Evolutionary conservation across 495 filamentous ascomycete genomes (phyloP).

Genomic region (Talaromyces wortmannii): DNA sequence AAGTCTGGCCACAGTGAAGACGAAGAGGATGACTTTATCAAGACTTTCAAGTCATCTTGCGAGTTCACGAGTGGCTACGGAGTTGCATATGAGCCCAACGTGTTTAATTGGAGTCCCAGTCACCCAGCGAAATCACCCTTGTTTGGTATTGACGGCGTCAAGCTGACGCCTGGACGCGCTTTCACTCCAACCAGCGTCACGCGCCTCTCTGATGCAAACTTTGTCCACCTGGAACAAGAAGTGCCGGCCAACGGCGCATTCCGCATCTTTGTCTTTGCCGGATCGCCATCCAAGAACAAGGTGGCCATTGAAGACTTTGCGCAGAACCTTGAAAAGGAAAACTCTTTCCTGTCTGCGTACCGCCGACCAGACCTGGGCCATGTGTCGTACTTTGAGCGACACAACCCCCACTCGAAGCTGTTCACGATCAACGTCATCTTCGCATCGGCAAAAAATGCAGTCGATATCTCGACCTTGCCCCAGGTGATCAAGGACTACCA

Average conservation of each 20-base stretch:
- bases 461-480: slow-evolving; percentile 64
- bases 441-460: slow-evolving; percentile 49
- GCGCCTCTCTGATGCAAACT: slow-evolving; percentile 76
- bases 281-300: slow-evolving; percentile 50
- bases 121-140: slow-evolving; percentile 66
- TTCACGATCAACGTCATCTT: slow-evolving; percentile 73
- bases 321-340: slow-evolving; percentile 51
- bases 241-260: slow-evolving; percentile 82
- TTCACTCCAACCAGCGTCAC: slow-evolving; percentile 73
- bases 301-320: slow-evolving; percentile 64
- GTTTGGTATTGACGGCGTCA: slow-evolving; percentile 55
- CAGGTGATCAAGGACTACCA: slow-evolving; percentile 63
- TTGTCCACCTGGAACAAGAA: slow-evolving; percentile 82
- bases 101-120: slow-evolving; percentile 63
- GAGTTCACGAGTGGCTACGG: slow-evolving; percentile 63
- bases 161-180: slow-evolving; percentile 60
- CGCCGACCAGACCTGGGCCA: slow-evolving; percentile 49
- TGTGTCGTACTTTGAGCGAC: slow-evolving; percentile 71
- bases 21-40: slow-evolving; percentile 54
- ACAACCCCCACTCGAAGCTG: slow-evolving; percentile 78
- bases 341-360: slow-evolving; percentile 64
- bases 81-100: slow-evolving; percentile 52
- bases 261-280: slow-evolving; percentile 78
- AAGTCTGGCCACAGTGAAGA: slow-evolving; percentile 17
- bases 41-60: slow-evolving; percentile 58